Evolutionary conservation across 2,329 filamentous ascomycete genomes (phyloP).

Genomic region (Xylaria sp.): DNA sequence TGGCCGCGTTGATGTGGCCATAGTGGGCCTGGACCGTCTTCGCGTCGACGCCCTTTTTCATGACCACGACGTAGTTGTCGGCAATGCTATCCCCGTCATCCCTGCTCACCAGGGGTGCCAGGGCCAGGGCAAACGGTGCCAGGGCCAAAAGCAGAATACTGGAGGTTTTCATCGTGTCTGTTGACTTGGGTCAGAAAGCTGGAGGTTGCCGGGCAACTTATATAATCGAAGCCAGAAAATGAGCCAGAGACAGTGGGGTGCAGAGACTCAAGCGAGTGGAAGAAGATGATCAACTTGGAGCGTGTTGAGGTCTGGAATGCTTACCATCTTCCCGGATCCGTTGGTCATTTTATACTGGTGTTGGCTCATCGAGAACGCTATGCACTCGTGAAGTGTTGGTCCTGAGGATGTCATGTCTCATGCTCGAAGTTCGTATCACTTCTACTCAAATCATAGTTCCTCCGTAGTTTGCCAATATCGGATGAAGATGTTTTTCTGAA

Average conservation of each 20-base stretch:
- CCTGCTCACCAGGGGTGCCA: constrained; percentile 25
- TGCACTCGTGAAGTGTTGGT: background rate
- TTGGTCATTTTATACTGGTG: constrained; percentile 2
- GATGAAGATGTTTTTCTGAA: constrained; percentile 1
- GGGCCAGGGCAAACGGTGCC: constrained; percentile 17
- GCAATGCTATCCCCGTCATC: constrained; percentile 19
- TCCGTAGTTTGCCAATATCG: background rate
- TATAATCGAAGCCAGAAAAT: background rate
- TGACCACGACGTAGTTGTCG: constrained; percentile 33
- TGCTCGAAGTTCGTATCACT: background rate
- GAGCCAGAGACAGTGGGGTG: background rate
- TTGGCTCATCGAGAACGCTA: background rate
- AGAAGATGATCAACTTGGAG: background rate
- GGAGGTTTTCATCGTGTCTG: constrained; percentile 18
- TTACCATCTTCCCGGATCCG: background rate
- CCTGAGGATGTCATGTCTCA: background rate
- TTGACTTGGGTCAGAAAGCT: background rate
- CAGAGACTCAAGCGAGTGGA: background rate
- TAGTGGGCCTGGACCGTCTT: constrained; percentile 22
- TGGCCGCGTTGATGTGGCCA: constrained; percentile 15
- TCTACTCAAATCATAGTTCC: background rate
- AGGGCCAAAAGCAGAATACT: constrained; percentile 13
- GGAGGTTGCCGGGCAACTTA: too few relatives aligned
- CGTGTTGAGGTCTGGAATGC: background rate
- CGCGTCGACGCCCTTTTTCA: constrained; percentile 21